Evolutionary conservation across 1,284 basidiomycete species (phyloP), one percentile per base, ranked within the genome.

Genomic region (Leccinum subfulvum): DNA sequence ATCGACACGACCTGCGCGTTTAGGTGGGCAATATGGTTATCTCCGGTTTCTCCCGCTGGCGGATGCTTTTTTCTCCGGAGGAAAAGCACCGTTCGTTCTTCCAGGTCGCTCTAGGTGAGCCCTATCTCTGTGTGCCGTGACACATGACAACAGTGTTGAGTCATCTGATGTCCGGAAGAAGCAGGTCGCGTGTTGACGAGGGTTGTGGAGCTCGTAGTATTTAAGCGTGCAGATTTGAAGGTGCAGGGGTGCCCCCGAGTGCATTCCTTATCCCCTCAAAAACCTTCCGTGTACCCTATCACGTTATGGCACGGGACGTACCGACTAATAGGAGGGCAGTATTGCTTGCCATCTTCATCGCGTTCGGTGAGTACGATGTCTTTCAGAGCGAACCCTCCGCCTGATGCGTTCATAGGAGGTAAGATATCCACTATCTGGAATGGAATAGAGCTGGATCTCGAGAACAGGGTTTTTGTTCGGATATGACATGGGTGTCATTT

Each of bases 401-500:
- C 56, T 57, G 53, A 64, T 33, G 23, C 10, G 2, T n/a, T 35
- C n/a, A 13, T 53, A 64, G 62, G 62, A 62, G 62, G 69, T 72
- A 61, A 60, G 55, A 14, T 33, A 53, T 55, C 16, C 3, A 14
- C 23, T 47, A 11, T 66, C 58, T 30, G 1, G 13, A n/a, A 52
- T 9, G 13, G 6, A 47, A 39, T n/a, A 10, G 28, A 26, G 6
- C 30, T 47, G 3, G 35, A 64, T 11, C 1, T 63, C 54, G 58
- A 61, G 33, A 13, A n/a, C 65, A 84, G 82, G 84, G 10, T 87
- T 86, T 69, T 71, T 86, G 16, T 87, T 88, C 59, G 85, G 87
- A 64, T 88, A 89, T 74, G 87, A 90, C 66, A 88, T 89, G 75
- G 86, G 87, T 72, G 86, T 90, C 62, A 89, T 90, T 61, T 83